phyloP scores from a whole-genome alignment of 2,329 filamentous ascomycete species.

The Colletotrichum lentis region DNA sequence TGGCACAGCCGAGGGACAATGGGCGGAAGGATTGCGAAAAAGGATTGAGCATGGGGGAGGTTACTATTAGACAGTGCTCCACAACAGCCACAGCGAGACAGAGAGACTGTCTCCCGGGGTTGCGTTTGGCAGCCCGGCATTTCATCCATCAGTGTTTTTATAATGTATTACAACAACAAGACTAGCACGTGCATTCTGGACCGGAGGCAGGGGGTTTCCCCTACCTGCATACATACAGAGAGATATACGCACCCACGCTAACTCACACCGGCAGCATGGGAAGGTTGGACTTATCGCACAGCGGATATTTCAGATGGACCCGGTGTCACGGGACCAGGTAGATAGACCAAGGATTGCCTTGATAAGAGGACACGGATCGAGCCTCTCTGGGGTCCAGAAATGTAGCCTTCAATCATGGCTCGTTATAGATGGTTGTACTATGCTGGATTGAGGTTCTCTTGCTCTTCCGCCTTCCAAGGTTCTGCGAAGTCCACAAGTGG shows the following conservation, averaged over 20 bases:
- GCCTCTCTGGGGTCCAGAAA: not conserved
- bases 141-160: slow-evolving; percentile 33
- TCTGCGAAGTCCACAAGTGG: not conserved
- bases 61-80: slow-evolving; percentile 27
- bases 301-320: not conserved
- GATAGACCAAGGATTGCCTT: slow-evolving; percentile 16
- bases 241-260: not conserved
- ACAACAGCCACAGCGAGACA: slow-evolving; percentile 17
- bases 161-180: slow-evolving; percentile 37
- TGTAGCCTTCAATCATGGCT: too few species aligned
- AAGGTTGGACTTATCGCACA: slow-evolving; percentile 10
- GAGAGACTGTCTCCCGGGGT: slow-evolving; percentile 25
- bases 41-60: slow-evolving; percentile 11
- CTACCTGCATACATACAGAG: not conserved
- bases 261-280: not conserved
- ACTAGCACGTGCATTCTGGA: slow-evolving; percentile 12
- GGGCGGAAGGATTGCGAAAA: slow-evolving; percentile 3
- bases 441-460: too few species aligned
- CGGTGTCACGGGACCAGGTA: not conserved
- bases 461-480: too few species aligned
- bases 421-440: not conserved
- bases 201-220: not conserved
- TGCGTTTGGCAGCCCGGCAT: slow-evolving; percentile 8
- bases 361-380: slow-evolving; percentile 8
- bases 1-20: not conserved